Conservation (phyloP, 139 green algal species). For the Ulvella scutata region DNA sequence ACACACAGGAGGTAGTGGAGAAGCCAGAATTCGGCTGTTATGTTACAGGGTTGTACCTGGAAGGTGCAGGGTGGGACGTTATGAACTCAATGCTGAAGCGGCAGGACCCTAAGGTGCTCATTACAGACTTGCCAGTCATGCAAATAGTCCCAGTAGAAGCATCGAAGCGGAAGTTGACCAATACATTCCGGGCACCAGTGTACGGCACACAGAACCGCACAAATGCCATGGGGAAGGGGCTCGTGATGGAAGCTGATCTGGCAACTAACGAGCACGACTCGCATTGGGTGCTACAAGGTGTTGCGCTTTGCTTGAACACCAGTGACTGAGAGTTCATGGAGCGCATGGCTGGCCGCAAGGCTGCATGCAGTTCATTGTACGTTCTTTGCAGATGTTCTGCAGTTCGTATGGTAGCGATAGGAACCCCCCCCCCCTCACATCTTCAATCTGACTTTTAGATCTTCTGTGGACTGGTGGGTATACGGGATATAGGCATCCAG, state of each 20-base stretch:
- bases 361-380: too few relatives aligned
- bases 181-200: slow-evolving; percentile 58
- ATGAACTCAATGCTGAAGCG: slow-evolving; percentile 24
- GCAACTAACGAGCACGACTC: slow-evolving; percentile 46
- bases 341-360: too few relatives aligned
- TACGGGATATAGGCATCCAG: too few relatives aligned
- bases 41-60: slow-evolving; percentile 61
- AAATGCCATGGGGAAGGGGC: slow-evolving; percentile 68
- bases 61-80: slow-evolving; percentile 66
- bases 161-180: slow-evolving; percentile 52
- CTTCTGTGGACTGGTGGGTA: too few relatives aligned
- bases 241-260: slow-evolving; percentile 74
- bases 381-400: too few relatives aligned
- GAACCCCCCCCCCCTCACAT: too few relatives aligned
- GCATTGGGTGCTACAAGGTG: slow-evolving; percentile 74
- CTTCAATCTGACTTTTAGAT: too few relatives aligned
- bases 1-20: slow-evolving; percentile 23
- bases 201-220: slow-evolving; percentile 68
- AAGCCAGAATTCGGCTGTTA: slow-evolving; percentile 55
- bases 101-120: slow-evolving; percentile 57
- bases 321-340: slow-evolving; percentile 8
- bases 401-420: too few relatives aligned
- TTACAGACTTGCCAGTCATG: slow-evolving; percentile 67
- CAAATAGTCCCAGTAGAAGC: slow-evolving; percentile 70
- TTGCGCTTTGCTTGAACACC: slow-evolving; percentile 59